Base-by-base conservation (phyloP, 768 basidiomycete species). In the Lactarius evosmus region DNA sequence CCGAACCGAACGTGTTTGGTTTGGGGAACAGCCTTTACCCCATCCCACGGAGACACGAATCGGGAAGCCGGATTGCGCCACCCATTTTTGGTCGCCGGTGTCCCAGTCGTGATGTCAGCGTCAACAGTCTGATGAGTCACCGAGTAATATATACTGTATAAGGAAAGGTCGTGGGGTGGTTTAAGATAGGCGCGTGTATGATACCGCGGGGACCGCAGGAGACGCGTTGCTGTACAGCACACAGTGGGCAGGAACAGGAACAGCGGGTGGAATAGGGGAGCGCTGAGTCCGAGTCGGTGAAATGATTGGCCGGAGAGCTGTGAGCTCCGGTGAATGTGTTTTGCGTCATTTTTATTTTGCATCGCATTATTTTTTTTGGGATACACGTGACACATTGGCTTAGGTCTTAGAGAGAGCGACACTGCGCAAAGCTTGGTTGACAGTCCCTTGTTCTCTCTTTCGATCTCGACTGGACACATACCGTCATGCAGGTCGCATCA, bases 401-500 rank as follows among this genome's bases (percentile, higher is more conserved):
- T 49, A 25, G 46, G 22, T 49, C 46, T 49, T 14, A 49, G 44
- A 40, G 49, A 50, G 32, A 53, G 30, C 27, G 16, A 17, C 51
- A 52, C 25, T n/a, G n/a, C 14, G 30, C 16, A 32, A 16, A 17
- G 51, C 32, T 29, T 32, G 14, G 27, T 52, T 52, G 29, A 33
- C 53, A 25, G 53, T 8, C 32, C 9, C 33, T 55, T 36, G 54
- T 36, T 22, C 33, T 55, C 22, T 36, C 32, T 25, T 33, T 36
- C 32, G 14, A 7, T 54, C 14, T 14, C 3, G 5, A 27, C 17
- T 9, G 27, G 29, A 32, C 3, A 52, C 30, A 16, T 16, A 27
- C n/a, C 56, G 57, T 33, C 65, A 68, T 68, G 67, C 67, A 64
- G 19, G 46, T 68, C 58, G 56, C 59, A 2, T 34, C 63, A 12